Evolutionary conservation across 345 rosid species (phyloP).

Genomic region (Cardamine occulta): DNA sequence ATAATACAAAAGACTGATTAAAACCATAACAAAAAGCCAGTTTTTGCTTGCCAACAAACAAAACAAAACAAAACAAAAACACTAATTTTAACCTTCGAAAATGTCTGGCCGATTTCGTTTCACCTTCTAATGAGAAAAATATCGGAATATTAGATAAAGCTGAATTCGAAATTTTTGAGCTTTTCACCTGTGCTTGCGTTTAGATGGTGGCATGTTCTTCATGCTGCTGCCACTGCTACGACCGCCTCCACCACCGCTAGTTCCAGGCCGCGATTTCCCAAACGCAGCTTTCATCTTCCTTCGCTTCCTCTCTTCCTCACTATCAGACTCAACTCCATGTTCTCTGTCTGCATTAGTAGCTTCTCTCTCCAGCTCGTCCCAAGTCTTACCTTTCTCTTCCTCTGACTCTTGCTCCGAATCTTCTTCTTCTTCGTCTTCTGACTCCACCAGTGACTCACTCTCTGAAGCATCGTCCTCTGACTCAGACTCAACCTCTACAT

Average conservation of each 20-base stretch:
- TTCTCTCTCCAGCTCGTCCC: conserved; percentile 99
- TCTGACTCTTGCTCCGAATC: conserved; percentile 71
- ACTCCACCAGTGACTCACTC: conserved; percentile 78
- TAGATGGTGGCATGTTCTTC: conserved; percentile 44
- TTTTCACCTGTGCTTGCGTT: conserved; percentile 44
- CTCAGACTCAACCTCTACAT: conserved; percentile 75
- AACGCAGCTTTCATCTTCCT: conserved; percentile 84
- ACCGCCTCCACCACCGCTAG: conserved; percentile 42
- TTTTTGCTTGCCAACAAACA: conserved; percentile 24
- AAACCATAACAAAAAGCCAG: conserved; percentile 35
- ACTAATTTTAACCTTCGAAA: conserved; percentile 19
- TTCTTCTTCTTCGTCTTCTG: conserved; percentile 87
- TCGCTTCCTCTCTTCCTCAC: conserved; percentile 90
- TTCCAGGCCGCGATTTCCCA: conserved; percentile 72
- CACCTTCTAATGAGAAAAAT: conserved; percentile 10
- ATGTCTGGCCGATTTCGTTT: conserved; percentile 15
- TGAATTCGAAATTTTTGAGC: neutral
- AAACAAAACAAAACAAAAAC: too few relatives aligned
- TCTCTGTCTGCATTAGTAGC: conserved; percentile 94
- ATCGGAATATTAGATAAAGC: neutral
- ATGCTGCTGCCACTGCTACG: conserved; percentile 38
- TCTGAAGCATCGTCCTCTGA: conserved; percentile 78
- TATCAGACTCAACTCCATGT: conserved; percentile 81
- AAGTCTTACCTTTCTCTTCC: conserved; percentile 94
- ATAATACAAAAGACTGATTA: conserved; percentile 29